phyloP scores from a whole-genome alignment of 2,329 filamentous ascomycete genomes.

The Beauveria sp. region DNA sequence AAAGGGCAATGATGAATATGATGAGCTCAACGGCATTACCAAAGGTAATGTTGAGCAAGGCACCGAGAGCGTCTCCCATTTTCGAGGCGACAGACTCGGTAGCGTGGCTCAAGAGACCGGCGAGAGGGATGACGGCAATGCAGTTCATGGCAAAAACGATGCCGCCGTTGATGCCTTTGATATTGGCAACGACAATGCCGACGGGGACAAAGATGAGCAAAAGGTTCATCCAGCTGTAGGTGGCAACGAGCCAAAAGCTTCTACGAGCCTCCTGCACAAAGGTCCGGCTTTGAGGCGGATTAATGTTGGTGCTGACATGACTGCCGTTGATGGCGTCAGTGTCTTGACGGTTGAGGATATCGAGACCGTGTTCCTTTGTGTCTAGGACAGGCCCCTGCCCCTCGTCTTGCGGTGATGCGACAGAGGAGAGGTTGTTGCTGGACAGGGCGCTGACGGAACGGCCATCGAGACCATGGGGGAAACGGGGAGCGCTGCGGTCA shows the following conservation, averaged over 20 bases:
- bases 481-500: slow-evolving; percentile 14
- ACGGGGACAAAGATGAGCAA: slow-evolving; percentile 71
- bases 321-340: slow-evolving; percentile 22
- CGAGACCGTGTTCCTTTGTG: slow-evolving; percentile 16
- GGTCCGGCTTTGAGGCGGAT: slow-evolving; percentile 28
- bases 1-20: slow-evolving; percentile 40
- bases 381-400: slow-evolving; percentile 51
- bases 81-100: slow-evolving; percentile 68
- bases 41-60: slow-evolving; percentile 69
- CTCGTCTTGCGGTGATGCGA: slow-evolving; percentile 41
- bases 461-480: slow-evolving; percentile 16
- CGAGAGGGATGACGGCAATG: slow-evolving; percentile 67
- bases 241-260: slow-evolving; percentile 48
- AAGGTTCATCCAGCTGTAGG: slow-evolving; percentile 71
- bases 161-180: slow-evolving; percentile 46
- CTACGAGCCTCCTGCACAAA: slow-evolving; percentile 43
- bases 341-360: slow-evolving; percentile 14
- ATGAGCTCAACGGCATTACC: slow-evolving; percentile 75
- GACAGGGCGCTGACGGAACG: slow-evolving; percentile 20
- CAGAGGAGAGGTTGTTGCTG: slow-evolving; percentile 26
- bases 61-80: slow-evolving; percentile 65
- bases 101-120: slow-evolving; percentile 62
- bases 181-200: slow-evolving; percentile 58
- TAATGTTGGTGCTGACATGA: slow-evolving; percentile 24
- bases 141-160: slow-evolving; percentile 68